These are phyloP conservation scores for Macrophomina phaseolina DNA, from an alignment of 2,329 filamentous ascomycete genomes.

Conservation along the genomic window DNA sequence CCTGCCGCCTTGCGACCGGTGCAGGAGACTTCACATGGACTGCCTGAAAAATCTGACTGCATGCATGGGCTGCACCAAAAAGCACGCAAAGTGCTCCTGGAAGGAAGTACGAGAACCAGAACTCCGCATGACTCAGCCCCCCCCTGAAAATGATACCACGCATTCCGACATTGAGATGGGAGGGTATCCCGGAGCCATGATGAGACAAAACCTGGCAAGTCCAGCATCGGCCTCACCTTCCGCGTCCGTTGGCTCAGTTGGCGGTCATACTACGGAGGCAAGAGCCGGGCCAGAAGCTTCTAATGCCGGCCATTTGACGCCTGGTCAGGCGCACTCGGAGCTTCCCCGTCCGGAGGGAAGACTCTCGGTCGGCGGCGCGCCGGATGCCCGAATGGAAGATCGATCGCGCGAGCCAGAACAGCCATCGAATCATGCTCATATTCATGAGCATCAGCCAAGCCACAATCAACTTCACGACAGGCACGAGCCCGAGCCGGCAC, in stretches of 20 bases:
- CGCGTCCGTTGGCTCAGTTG: conserved; percentile 14
- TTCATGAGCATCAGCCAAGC: conserved; percentile 7
- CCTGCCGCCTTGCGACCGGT: conserved; percentile 83
- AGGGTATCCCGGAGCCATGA: conserved; percentile 10
- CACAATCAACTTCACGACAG: conserved; percentile 14
- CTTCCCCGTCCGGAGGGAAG: conserved; percentile 9
- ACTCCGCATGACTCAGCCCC: conserved; percentile 37
- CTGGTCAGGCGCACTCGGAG: conserved; percentile 13
- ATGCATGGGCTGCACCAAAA: conserved; percentile 86
- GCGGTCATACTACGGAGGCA: conserved; percentile 17
- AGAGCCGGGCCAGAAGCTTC: conserved; percentile 13
- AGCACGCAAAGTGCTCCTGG: conserved; percentile 89
- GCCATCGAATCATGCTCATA: neutral
- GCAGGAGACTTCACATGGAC: conserved; percentile 77
- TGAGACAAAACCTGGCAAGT: conserved; percentile 22
- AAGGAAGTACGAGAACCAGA: conserved; percentile 80
- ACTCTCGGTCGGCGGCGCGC: neutral
- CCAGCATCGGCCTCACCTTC: conserved; percentile 18
- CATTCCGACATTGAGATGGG: conserved; percentile 26
- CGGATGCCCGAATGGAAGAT: conserved; percentile 11
- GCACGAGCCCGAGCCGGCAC: conserved; percentile 6
- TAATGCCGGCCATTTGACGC: conserved; percentile 18
- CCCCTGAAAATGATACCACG: conserved; percentile 11
- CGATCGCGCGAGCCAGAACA: conserved; percentile 15
- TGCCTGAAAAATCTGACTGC: conserved; percentile 87